Evolutionary conservation across 2,329 filamentous ascomycete genomes (phyloP).

Genomic region (Coniella lustricola): DNA sequence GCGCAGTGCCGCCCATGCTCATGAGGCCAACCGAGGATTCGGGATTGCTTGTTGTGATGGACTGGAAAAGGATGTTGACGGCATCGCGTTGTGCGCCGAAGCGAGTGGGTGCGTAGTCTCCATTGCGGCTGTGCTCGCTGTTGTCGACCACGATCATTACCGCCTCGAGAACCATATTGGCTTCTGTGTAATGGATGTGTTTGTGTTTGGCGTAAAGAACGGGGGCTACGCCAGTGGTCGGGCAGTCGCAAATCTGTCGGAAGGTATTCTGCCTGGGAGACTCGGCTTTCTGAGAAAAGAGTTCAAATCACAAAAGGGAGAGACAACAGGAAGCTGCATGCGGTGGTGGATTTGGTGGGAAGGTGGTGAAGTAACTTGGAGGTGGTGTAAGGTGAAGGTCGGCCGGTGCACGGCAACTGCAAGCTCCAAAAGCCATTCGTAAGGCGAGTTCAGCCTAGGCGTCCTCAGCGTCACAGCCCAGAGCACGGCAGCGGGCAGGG

Average conservation of each 20-base stretch:
- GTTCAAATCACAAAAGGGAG: not conserved
- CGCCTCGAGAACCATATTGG: constrained; percentile 95
- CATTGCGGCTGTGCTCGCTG: constrained; percentile 96
- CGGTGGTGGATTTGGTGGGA: not conserved
- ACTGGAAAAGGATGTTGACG: constrained; percentile 89
- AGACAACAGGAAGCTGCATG: not conserved
- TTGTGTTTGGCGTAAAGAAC: constrained; percentile 9
- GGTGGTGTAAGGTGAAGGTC: constrained; percentile 2
- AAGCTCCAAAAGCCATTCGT: constrained; percentile 10
- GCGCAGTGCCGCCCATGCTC: constrained; percentile 98
- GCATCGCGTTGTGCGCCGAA: constrained; percentile 96
- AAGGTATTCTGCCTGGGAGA: too few species aligned
- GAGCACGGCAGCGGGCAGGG: constrained; percentile 4
- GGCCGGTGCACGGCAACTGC: not conserved
- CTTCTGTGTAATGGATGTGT: constrained; percentile 20
- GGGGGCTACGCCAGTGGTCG: not conserved
- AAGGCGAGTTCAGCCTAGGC: constrained; percentile 20
- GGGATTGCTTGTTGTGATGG: constrained; percentile 89
- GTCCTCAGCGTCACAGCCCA: constrained; percentile 9
- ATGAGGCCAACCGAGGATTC: constrained; percentile 96
- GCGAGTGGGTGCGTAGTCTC: constrained; percentile 83
- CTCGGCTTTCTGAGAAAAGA: too few species aligned
- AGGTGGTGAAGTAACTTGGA: not conserved
- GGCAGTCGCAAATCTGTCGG: not conserved
- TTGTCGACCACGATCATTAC: constrained; percentile 99